Evolutionary conservation across 106 monocot genomes (phyloP).

Genomic region (Apostasia shenzhenica): DNA sequence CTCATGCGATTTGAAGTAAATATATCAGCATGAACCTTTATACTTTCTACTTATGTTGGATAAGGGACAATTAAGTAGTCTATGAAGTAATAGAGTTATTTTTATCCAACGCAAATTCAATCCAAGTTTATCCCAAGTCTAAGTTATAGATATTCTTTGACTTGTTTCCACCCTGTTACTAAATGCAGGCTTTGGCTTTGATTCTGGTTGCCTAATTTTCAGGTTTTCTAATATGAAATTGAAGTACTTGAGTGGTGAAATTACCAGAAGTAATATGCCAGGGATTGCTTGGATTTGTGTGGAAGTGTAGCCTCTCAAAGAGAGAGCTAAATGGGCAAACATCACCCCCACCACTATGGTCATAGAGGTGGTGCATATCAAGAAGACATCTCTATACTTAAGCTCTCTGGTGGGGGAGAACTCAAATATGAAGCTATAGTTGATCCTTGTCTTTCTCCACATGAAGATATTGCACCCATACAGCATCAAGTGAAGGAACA

Average conservation of each 20-base stretch:
- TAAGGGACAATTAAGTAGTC: too few species aligned
- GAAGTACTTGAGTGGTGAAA: not conserved
- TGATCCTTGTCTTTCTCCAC: constrained; percentile 84
- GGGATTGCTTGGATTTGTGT: constrained; percentile 57
- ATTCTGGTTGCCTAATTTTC: not conserved
- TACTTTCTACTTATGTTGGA: too few species aligned
- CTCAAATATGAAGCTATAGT: constrained; percentile 95
- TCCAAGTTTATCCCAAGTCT: too few species aligned
- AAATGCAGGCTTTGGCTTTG: too few species aligned
- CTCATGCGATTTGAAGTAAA: too few species aligned
- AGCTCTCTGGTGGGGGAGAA: constrained; percentile 68
- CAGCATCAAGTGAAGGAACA: constrained; percentile 85
- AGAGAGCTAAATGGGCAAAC: constrained; percentile 56
- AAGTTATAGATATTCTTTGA: too few species aligned
- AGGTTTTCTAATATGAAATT: not conserved
- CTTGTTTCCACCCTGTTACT: too few species aligned
- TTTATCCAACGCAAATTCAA: too few species aligned
- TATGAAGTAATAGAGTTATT: too few species aligned
- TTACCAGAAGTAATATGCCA: constrained; percentile 66
- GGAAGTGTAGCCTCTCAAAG: constrained; percentile 45
- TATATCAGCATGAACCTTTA: too few species aligned
- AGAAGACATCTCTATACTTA: constrained; percentile 71
- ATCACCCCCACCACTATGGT: constrained; percentile 57
- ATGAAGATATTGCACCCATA: constrained; percentile 95
- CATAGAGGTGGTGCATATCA: constrained; percentile 79